Conservation (phyloP, 2,329 filamentous ascomycete genomes). For the Alternaria brassicae region DNA sequence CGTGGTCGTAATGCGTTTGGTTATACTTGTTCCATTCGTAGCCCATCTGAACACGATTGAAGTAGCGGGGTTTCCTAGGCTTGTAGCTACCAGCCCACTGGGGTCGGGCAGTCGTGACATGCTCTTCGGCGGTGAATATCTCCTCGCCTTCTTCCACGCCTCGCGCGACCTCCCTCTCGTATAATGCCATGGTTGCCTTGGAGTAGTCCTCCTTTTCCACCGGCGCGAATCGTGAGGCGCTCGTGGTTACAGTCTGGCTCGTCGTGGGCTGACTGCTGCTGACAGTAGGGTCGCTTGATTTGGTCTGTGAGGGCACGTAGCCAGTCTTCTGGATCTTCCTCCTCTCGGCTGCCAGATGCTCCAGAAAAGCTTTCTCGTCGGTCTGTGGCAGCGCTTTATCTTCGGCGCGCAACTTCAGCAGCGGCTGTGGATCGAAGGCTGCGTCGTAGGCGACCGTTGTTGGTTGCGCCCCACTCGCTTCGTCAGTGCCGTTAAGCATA, state of each 20-base stretch:
- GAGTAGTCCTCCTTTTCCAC: conserved; percentile 80
- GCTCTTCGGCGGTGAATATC: conserved; percentile 90
- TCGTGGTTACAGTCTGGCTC: conserved; percentile 57
- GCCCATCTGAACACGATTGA: conserved; percentile 98
- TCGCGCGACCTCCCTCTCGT: conserved; percentile 89
- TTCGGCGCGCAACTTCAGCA: conserved; percentile 68
- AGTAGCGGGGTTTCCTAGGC: conserved; percentile 92
- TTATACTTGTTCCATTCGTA: conserved; percentile 99
- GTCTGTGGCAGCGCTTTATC: conserved; percentile 67
- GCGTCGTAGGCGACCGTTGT: conserved; percentile 44
- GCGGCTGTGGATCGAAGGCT: conserved; percentile 68
- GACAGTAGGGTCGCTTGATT: conserved; percentile 35
- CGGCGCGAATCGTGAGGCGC: conserved; percentile 72
- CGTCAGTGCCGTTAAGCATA: conserved; percentile 42
- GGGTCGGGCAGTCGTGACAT: conserved; percentile 70
- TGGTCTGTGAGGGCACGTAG: conserved; percentile 68
- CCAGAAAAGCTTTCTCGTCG: conserved; percentile 66
- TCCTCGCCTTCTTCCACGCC: conserved; percentile 94
- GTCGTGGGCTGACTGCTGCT: conserved; percentile 42
- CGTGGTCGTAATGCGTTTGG: conserved; percentile 98
- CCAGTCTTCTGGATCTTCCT: conserved; percentile 69
- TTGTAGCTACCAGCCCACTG: conserved; percentile 85
- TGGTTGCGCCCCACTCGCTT: conserved; percentile 3
- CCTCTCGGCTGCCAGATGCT: conserved; percentile 64
- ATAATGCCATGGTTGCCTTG: conserved; percentile 84